Base-by-base conservation (phyloP, 495 filamentous ascomycete species). In the Aspergillus carlsbadensis region DNA sequence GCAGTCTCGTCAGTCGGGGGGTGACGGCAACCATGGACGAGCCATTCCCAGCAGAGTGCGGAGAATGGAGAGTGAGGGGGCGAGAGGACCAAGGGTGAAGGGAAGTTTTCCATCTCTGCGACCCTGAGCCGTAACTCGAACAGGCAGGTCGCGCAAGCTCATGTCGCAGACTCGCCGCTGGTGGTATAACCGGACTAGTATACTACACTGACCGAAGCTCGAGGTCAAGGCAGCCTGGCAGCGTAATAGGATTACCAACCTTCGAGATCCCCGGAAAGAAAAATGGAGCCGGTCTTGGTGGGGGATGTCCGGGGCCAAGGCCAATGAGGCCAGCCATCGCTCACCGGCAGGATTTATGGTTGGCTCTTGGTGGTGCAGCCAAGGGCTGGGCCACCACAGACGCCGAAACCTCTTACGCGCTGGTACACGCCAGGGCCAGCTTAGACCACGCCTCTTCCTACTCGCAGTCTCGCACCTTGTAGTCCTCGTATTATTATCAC, bases 201-300 rank as follows among this genome's bases (percentile, higher is more conserved):
- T 45, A 45, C 20, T 21, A 45, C 35, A 11, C 35, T 11, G 10
- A 37, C n/a, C 35, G 11, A 37, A 15, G 35, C 35, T 15, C 35
- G n/a, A 37, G n/a, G 35, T 37, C 3, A 11, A 6, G 21, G 21
- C 33, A 4, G 15, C 20, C 21, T 6, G 35, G 6, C 5, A 17
- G 14, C n/a, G 34, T 42, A 52, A 21, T 21, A 40, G 10, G 20
- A 29, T 22, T 49, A 58, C 48, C 34, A 39, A 33, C 52, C 39
- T 53, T 53, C 22, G 45, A 50, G 39, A 42, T 33, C 58, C 41
- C 52, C 52, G 47, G 58, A 60, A 29, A 39, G 36, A 43, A 52
- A 46, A 31, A 26, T 49, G 57, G 37, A 21, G 26, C 18, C 22
- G 5, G 10, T 20, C 42, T 49, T 50, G 46, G 29, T 13, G 33